phyloP scores from a whole-genome alignment of 805 yeast species.

The Wickerhamomyces sydowiorum region DNA sequence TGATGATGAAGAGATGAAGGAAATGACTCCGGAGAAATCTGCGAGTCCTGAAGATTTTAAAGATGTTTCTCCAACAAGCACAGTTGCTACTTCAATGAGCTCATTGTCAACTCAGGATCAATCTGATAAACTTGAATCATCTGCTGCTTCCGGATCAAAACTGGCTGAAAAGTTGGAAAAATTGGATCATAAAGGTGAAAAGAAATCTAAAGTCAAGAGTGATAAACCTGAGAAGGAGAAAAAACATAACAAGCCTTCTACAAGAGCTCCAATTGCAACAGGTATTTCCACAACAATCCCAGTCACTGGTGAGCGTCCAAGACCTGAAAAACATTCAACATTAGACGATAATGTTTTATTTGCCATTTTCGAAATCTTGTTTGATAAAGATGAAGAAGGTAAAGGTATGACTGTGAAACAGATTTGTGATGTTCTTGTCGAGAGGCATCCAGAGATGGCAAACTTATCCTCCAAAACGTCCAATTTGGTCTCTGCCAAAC shows the following conservation, averaged over 20 bases:
- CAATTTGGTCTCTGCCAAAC: slow-evolving; percentile 73
- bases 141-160: neutral
- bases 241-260: slow-evolving; percentile 7
- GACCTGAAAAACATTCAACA: slow-evolving; percentile 58
- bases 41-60: slow-evolving; percentile 19
- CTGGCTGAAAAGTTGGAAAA: neutral
- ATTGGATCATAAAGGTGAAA: neutral
- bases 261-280: slow-evolving; percentile 38
- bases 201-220: slow-evolving; percentile 13
- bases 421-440: slow-evolving; percentile 69
- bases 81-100: slow-evolving; percentile 13
- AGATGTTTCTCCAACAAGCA: slow-evolving; percentile 22
- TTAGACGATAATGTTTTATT: slow-evolving; percentile 71
- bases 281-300: slow-evolving; percentile 78
- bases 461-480: slow-evolving; percentile 75
- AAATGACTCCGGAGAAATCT: slow-evolving; percentile 20
- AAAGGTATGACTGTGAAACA: slow-evolving; percentile 89
- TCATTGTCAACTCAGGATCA: slow-evolving; percentile 11
- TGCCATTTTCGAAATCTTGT: slow-evolving; percentile 69
- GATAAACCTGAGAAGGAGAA: slow-evolving; percentile 18
- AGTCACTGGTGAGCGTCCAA: slow-evolving; percentile 70
- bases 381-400: slow-evolving; percentile 61
- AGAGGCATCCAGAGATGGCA: slow-evolving; percentile 80
- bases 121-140: slow-evolving; percentile 1
- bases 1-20: slow-evolving; percentile 4